A percentile compares a stretch with the other conserved stretches of the same genome.
phyloP scores from a whole-genome alignment of 176 grass and related monocot genomes.

The Carex kokanica region DNA sequence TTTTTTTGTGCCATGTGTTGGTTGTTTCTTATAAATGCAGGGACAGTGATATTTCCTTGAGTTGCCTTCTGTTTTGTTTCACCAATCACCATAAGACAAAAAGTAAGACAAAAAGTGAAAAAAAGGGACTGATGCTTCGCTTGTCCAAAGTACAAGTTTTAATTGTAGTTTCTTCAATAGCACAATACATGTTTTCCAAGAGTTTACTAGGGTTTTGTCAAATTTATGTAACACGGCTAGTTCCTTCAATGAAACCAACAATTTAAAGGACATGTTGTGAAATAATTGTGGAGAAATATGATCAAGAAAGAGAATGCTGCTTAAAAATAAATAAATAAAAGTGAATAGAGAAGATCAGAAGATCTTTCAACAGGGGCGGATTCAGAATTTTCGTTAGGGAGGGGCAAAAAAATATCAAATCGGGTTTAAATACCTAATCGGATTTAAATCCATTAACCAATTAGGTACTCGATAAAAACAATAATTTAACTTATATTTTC shows the following conservation, averaged over 20 bases:
- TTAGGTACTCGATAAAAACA: too few relatives aligned
- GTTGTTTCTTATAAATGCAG: conserved; percentile 18
- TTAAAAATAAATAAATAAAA: too few relatives aligned
- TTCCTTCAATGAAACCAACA: background rate
- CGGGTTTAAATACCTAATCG: too few relatives aligned
- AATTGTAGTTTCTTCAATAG: background rate
- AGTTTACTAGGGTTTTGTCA: background rate
- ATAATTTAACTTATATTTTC: too few relatives aligned
- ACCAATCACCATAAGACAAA: background rate
- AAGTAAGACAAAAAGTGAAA: too few relatives aligned
- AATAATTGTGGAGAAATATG: background rate
- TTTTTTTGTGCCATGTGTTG: too few relatives aligned
- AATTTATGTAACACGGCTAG: background rate
- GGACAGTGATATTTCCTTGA: conserved; percentile 1
- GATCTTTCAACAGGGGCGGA: too few relatives aligned
- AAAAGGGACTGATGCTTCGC: background rate
- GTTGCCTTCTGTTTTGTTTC: background rate
- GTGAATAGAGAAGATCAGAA: too few relatives aligned
- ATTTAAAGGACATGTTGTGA: background rate
- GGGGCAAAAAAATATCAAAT: too few relatives aligned
- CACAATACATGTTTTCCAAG: background rate
- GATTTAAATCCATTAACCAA: too few relatives aligned
- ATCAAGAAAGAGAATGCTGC: background rate
- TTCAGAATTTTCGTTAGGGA: too few relatives aligned
- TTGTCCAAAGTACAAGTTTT: background rate